These are phyloP conservation scores for Fusarium humuli DNA, from an alignment of 2,329 filamentous ascomycete genomes.

Conservation along the genomic window DNA sequence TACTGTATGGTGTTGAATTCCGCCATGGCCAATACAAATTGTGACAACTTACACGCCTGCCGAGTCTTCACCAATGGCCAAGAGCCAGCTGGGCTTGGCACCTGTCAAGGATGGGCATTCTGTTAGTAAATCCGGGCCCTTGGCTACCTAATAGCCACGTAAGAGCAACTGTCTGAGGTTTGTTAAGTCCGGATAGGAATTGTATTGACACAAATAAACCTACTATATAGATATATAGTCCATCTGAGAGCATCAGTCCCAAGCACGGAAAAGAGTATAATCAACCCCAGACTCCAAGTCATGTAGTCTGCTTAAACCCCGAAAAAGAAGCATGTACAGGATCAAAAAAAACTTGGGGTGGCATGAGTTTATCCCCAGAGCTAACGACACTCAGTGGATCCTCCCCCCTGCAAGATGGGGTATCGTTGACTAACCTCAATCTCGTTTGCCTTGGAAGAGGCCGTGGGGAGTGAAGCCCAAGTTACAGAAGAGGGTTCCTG, in stretches of 20 bases:
- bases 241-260: too few relatives aligned
- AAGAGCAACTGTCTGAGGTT: constrained; percentile 35
- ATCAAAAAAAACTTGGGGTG: constrained; percentile 31
- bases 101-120: constrained; percentile 38
- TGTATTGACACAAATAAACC: background rate
- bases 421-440: constrained; percentile 42
- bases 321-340: constrained; percentile 18
- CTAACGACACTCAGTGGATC: constrained; percentile 9
- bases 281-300: constrained; percentile 1
- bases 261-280: constrained; percentile 14
- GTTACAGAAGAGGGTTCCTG: background rate
- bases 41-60: constrained; percentile 30
- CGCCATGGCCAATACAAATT: constrained; percentile 33
- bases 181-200: background rate
- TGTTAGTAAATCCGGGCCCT: constrained; percentile 42
- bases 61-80: constrained; percentile 23
- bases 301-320: constrained; percentile 24
- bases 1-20: constrained; percentile 2
- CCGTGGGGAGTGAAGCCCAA: constrained; percentile 29
- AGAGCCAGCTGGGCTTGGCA: constrained; percentile 32
- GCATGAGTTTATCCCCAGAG: constrained; percentile 39
- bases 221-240: background rate
- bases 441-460: constrained; percentile 41
- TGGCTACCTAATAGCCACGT: constrained; percentile 44
- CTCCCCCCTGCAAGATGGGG: constrained; percentile 18